A percentile compares a stretch with the other conserved stretches of the same genome.
Conservation (phyloP, 1,284 basidiomycete species). For the Agaricales sp. region DNA sequence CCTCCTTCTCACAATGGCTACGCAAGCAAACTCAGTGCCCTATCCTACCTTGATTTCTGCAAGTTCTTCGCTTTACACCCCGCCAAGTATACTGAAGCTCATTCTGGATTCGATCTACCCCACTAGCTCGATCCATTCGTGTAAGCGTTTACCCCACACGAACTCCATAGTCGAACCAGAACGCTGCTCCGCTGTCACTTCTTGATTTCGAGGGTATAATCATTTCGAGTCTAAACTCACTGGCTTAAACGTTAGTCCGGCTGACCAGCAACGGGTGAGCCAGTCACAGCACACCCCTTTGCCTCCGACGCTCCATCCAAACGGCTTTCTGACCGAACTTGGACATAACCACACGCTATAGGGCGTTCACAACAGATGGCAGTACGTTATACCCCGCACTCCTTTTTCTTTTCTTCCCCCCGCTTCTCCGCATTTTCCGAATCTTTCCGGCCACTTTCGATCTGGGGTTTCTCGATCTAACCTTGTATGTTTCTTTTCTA, state of each 20-base stretch:
- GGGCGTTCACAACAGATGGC: slow-evolving; percentile 67
- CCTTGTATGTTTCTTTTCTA: not conserved
- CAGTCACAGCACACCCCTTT: slow-evolving; percentile 4
- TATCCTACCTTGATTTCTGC: slow-evolving; percentile 43
- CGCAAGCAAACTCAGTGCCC: slow-evolving; percentile 43
- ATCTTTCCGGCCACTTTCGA: no score
- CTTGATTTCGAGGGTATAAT: no score
- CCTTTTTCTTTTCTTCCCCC: not conserved
- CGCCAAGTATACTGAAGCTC: not conserved
- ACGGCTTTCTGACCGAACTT: no score
- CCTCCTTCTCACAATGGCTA: slow-evolving; percentile 31
- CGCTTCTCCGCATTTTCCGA: no score
- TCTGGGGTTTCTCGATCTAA: no score
- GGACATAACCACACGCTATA: slow-evolving; percentile 18
- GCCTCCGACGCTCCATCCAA: not conserved
- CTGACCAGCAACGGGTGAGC: slow-evolving; percentile 49
- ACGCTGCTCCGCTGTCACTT: not conserved
- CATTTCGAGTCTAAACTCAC: no score
- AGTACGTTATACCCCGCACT: slow-evolving; percentile 31
- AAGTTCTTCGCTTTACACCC: slow-evolving; percentile 10
- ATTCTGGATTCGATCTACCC: not conserved
- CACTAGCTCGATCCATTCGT: slow-evolving; percentile 49
- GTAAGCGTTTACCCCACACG: slow-evolving; percentile 23
- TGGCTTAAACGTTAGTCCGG: no score
- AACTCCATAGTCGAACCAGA: not conserved